Conservation (phyloP, 2,329 filamentous ascomycete species). For the Delphinella strobiligena region DNA sequence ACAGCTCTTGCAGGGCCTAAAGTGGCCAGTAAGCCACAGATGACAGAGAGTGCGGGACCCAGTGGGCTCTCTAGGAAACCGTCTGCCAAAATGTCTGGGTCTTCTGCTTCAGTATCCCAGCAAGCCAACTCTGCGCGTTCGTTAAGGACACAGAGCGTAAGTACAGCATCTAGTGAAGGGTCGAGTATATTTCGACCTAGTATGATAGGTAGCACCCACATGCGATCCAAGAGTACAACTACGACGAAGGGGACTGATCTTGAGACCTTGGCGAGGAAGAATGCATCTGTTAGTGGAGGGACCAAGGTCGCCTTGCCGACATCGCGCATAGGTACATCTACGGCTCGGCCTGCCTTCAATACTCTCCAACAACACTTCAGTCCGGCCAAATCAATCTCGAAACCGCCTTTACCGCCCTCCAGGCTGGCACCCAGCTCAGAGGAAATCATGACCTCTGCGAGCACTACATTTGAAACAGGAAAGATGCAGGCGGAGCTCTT, state of each 20-base stretch:
- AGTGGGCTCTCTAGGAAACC: background rate
- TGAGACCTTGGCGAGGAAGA: background rate
- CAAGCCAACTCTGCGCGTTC: background rate
- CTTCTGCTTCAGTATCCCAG: background rate
- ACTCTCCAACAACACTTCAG: slow-evolving; percentile 57
- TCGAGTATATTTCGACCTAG: background rate
- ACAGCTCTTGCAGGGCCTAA: background rate
- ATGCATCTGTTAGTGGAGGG: slow-evolving; percentile 1
- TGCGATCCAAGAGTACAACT: slow-evolving; percentile 2
- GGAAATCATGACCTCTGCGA: slow-evolving; percentile 46
- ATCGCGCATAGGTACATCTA: background rate
- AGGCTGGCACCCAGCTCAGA: slow-evolving; percentile 47
- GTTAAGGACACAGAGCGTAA: background rate
- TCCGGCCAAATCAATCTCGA: slow-evolving; percentile 50
- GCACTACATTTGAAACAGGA: slow-evolving; percentile 25
- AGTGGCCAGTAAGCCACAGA: background rate
- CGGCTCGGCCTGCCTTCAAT: slow-evolving; percentile 42
- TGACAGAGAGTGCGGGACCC: background rate
- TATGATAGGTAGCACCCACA: background rate
- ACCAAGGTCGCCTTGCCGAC: slow-evolving; percentile 1
- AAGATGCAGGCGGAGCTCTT: slow-evolving; percentile 49
- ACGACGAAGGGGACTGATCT: background rate
- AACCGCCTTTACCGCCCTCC: slow-evolving; percentile 40
- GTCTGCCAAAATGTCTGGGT: background rate
- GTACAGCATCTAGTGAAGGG: background rate